Evolutionary conservation across 2,329 filamentous ascomycete species (phyloP).

Genomic region (Exophiala aquamarina): DNA sequence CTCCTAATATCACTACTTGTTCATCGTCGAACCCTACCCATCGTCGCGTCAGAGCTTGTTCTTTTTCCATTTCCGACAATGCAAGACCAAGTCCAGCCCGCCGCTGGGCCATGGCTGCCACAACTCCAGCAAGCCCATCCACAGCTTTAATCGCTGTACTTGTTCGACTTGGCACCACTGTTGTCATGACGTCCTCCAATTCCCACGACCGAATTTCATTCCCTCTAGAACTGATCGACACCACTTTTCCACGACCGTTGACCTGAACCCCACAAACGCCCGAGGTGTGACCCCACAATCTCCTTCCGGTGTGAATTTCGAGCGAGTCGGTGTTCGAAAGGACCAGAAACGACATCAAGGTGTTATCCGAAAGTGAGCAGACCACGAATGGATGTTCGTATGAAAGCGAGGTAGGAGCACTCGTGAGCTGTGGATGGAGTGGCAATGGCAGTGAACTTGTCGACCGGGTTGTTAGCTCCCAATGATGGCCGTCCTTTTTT

Average conservation of each 20-base stretch:
- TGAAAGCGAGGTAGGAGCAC: constrained; percentile 62
- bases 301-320: constrained; percentile 69
- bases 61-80: constrained; percentile 37
- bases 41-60: constrained; percentile 48
- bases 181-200: constrained; percentile 61
- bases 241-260: constrained; percentile 79
- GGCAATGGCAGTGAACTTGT: constrained; percentile 33
- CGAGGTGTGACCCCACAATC: constrained; percentile 89
- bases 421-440: constrained; percentile 34
- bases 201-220: constrained; percentile 86
- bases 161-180: constrained; percentile 41
- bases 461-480: constrained; percentile 27
- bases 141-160: constrained; percentile 54
- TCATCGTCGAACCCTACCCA: constrained; percentile 91
- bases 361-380: constrained; percentile 82
- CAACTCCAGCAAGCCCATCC: constrained; percentile 20
- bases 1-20: constrained; percentile 82
- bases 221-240: constrained; percentile 81
- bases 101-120: constrained; percentile 28
- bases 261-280: constrained; percentile 84
- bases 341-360: constrained; percentile 77
- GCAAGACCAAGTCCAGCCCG: constrained; percentile 34
- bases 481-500: constrained; percentile 7
- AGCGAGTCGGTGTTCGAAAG: constrained; percentile 67
- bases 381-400: constrained; percentile 85